Percentiles rank a stretch among this genome's conserved stretches.
These are phyloP conservation scores for Aspergillus arachidicola DNA, from an alignment of 2,329 filamentous ascomycete genomes.

Conservation along the genomic window DNA sequence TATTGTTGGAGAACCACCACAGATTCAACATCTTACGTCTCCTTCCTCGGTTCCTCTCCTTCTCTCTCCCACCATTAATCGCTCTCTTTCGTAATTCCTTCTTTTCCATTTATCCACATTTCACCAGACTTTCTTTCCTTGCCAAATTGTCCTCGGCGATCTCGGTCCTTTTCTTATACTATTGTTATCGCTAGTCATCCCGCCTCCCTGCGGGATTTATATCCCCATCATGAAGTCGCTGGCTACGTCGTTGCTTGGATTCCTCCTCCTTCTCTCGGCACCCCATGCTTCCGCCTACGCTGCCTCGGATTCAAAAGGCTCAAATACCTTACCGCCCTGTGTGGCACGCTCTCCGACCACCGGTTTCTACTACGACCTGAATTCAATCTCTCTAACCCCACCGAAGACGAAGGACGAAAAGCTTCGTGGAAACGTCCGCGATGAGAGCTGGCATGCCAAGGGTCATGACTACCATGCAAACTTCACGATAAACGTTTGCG, in stretches of 20 bases:
- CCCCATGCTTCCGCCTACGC: slow-evolving; percentile 32
- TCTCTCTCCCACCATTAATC: neutral
- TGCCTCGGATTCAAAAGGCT: slow-evolving; percentile 44
- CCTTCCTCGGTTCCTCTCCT: neutral
- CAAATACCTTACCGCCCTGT: slow-evolving; percentile 56
- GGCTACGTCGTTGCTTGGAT: slow-evolving; percentile 29
- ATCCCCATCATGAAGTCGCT: slow-evolving; percentile 39
- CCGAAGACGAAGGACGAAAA: slow-evolving; percentile 47
- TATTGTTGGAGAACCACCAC: neutral
- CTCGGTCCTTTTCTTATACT: neutral
- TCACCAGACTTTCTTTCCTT: slow-evolving; percentile 1
- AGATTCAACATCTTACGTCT: neutral
- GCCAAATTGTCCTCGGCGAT: neutral
- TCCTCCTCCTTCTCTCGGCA: slow-evolving; percentile 37
- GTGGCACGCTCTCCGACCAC: slow-evolving; percentile 64
- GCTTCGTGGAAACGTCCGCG: slow-evolving; percentile 38
- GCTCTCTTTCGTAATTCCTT: neutral
- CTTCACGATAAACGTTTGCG: slow-evolving; percentile 55
- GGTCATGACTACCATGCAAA: slow-evolving; percentile 55
- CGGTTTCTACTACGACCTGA: slow-evolving; percentile 66
- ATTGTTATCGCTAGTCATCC: slow-evolving; percentile 12
- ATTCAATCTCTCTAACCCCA: slow-evolving; percentile 56
- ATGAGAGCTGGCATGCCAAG: slow-evolving; percentile 51
- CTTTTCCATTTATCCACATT: neutral
- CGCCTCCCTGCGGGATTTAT: slow-evolving; percentile 10